Evolutionary conservation across 2,329 filamentous ascomycete genomes (phyloP).

Genomic region (Trichoderma aggressivum): DNA sequence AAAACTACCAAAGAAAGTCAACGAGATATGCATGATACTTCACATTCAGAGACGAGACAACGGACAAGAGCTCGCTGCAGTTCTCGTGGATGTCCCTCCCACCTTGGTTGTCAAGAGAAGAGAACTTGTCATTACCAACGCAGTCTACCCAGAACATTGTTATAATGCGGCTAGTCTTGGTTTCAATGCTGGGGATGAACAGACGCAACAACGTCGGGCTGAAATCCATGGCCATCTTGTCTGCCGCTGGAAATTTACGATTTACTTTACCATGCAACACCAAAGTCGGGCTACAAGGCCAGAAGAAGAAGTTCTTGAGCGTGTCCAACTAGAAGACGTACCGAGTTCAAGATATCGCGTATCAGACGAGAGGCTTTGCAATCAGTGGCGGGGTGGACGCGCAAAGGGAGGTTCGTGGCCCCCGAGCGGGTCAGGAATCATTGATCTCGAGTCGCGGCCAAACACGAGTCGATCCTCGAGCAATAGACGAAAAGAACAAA

Average conservation of each 20-base stretch:
- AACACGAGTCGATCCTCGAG: not conserved
- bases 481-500: constrained; percentile 32
- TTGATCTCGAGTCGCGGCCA: constrained; percentile 23
- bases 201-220: not conserved
- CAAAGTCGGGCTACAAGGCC: constrained; percentile 25
- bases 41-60: constrained; percentile 37
- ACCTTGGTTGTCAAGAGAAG: constrained; percentile 39
- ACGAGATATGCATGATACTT: constrained; percentile 42
- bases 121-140: constrained; percentile 54
- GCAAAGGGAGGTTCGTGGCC: constrained; percentile 34
- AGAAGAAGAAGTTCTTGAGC: constrained; percentile 37
- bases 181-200: constrained; percentile 14
- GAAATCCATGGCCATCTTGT: constrained; percentile 39
- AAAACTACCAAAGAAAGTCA: constrained; percentile 37
- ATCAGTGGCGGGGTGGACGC: constrained; percentile 32
- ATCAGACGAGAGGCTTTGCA: constrained; percentile 32
- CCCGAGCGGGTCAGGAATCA: constrained; percentile 19
- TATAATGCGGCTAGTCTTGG: constrained; percentile 25
- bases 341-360: constrained; percentile 29
- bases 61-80: constrained; percentile 32
- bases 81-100: constrained; percentile 41
- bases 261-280: constrained; percentile 25
- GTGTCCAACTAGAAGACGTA: constrained; percentile 33
- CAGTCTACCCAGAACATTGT: constrained; percentile 40
- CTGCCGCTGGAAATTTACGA: constrained; percentile 48